Percentiles rank a stretch among this genome's conserved stretches.
Evolutionary conservation across 1,284 basidiomycete genomes (phyloP).

Genomic region (Ceratobasidium sp.): DNA sequence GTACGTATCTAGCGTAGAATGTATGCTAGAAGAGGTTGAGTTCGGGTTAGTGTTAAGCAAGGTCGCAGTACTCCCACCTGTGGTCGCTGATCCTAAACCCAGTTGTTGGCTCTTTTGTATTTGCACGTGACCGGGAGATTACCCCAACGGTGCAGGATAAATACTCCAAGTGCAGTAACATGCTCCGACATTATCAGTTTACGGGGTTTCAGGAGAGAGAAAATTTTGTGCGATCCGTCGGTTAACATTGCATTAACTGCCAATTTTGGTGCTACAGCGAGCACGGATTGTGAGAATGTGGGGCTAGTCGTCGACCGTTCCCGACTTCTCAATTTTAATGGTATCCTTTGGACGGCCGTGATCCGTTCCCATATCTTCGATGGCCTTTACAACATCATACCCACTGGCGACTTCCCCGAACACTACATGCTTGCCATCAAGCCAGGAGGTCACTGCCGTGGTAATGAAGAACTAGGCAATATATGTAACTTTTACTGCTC

Average conservation of each 20-base stretch:
- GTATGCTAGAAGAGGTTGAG: background rate
- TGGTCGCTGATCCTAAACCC: conserved; percentile 15
- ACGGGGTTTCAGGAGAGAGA: too few relatives aligned
- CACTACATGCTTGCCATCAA: conserved; percentile 83
- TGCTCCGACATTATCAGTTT: too few relatives aligned
- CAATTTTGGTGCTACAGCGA: too few relatives aligned
- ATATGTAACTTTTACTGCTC: too few relatives aligned
- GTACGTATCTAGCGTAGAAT: conserved; percentile 12
- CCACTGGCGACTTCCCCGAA: conserved; percentile 78
- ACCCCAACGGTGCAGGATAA: too few relatives aligned
- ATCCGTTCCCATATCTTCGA: conserved; percentile 69
- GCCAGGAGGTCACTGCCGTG: conserved; percentile 80
- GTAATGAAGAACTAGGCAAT: conserved; percentile 86
- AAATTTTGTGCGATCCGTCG: too few relatives aligned
- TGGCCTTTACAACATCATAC: conserved; percentile 69
- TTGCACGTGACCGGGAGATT: background rate
- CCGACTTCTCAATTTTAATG: conserved; percentile 66
- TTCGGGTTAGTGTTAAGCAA: background rate
- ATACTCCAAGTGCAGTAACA: too few relatives aligned
- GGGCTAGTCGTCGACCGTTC: conserved; percentile 55
- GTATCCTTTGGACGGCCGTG: conserved; percentile 61
- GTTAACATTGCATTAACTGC: too few relatives aligned
- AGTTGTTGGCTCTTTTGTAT: background rate
- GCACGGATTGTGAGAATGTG: background rate
- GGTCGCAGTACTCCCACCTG: conserved; percentile 12